Conservation (phyloP, 2,329 filamentous ascomycete species). For the Stachybotrys echinatus region DNA sequence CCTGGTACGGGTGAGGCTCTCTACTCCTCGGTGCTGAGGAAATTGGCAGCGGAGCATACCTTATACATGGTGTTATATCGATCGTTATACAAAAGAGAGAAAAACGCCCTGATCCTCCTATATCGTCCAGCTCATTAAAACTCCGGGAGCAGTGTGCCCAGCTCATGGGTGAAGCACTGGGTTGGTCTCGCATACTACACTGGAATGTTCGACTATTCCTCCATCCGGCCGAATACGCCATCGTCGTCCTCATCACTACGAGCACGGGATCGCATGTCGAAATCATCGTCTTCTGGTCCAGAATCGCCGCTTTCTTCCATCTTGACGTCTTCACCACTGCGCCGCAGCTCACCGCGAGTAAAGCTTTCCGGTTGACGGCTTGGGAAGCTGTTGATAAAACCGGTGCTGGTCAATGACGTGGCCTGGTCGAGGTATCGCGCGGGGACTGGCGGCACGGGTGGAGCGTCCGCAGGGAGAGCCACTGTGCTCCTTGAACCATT, state of each 20-base stretch:
- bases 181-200: neutral
- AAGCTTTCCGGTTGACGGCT: conserved; percentile 59
- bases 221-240: conserved; percentile 94
- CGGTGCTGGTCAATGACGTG: conserved; percentile 50
- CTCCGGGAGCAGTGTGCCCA: conserved; percentile 23
- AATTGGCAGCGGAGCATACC: conserved; percentile 57
- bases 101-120: conserved; percentile 26
- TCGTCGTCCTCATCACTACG: conserved; percentile 88
- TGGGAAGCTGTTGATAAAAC: conserved; percentile 60
- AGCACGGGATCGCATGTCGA: conserved; percentile 54
- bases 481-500: conserved; percentile 59
- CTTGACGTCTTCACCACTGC: conserved; percentile 53
- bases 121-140: conserved; percentile 25
- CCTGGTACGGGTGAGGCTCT: conserved; percentile 29
- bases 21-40: conserved; percentile 66
- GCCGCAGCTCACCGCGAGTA: conserved; percentile 52
- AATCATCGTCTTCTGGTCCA: conserved; percentile 62
- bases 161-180: conserved; percentile 10
- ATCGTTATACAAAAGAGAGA: conserved; percentile 51
- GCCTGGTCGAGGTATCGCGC: conserved; percentile 67
- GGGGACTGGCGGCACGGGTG: conserved; percentile 83
- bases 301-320: conserved; percentile 63
- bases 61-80: conserved; percentile 31
- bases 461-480: conserved; percentile 65
- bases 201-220: conserved; percentile 55